Conservation (phyloP, 1,284 basidiomycete species). For the Pascua guehoae region DNA sequence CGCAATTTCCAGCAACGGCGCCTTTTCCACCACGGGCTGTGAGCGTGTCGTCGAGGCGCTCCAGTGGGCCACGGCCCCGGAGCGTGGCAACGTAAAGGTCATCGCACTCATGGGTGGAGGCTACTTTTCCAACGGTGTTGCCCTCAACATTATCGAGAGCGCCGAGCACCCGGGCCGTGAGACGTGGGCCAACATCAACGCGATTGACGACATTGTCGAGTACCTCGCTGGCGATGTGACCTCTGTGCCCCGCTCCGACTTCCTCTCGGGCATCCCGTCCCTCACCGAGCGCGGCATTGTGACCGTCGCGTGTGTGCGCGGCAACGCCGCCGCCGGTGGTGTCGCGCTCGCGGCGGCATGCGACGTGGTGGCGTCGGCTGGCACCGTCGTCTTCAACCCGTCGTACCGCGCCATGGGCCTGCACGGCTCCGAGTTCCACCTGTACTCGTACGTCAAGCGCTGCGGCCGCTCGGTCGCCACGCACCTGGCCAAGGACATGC, state of each 20-base stretch:
- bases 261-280: constrained; percentile 32
- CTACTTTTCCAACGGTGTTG: constrained; percentile 54
- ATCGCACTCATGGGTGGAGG: constrained; percentile 49
- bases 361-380: constrained; percentile 48
- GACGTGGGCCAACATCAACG: constrained; percentile 54
- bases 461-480: constrained; percentile 42
- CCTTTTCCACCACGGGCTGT: constrained; percentile 50
- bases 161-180: constrained; percentile 46
- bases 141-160: constrained; percentile 52
- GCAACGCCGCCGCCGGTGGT: constrained; percentile 53
- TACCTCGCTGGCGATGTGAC: constrained; percentile 38
- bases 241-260: constrained; percentile 31
- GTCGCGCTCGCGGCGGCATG: constrained; percentile 52
- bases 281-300: constrained; percentile 48
- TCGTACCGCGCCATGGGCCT: constrained; percentile 52
- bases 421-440: constrained; percentile 52
- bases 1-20: constrained; percentile 41
- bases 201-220: constrained; percentile 49
- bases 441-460: constrained; percentile 48
- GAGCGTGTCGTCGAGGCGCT: constrained; percentile 46
- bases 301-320: constrained; percentile 51
- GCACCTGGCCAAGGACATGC: constrained; percentile 46
- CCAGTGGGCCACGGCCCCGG: constrained; percentile 41
- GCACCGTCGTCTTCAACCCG: constrained; percentile 51
- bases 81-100: constrained; percentile 41